Conservation (phyloP, 164 flowering plant species). For the Tetrastigma voinierianum region DNA sequence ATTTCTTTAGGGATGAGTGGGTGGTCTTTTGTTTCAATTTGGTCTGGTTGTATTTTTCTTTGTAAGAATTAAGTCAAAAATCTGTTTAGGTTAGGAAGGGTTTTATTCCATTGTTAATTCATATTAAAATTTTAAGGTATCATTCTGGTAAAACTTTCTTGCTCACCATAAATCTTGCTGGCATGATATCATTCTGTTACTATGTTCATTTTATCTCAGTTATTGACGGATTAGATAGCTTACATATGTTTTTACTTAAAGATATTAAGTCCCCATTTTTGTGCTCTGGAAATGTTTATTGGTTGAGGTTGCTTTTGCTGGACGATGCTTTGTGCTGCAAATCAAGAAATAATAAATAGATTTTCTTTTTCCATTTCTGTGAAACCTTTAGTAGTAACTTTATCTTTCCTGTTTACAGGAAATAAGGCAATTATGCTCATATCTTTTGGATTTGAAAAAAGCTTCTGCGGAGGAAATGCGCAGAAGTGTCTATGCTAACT, state of each 20-base stretch:
- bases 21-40: too few relatives aligned
- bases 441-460: constrained; percentile 78
- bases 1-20: too few relatives aligned
- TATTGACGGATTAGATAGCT: background rate
- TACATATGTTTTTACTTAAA: background rate
- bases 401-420: constrained; percentile 56
- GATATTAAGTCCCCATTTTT: background rate
- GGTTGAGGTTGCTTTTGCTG: background rate
- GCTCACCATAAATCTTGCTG: background rate
- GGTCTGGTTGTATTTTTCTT: too few relatives aligned
- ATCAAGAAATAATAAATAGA: background rate
- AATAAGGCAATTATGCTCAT: constrained; percentile 80
- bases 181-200: background rate
- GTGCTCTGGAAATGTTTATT: background rate
- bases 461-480: constrained; percentile 99
- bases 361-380: background rate
- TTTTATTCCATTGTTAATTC: too few relatives aligned
- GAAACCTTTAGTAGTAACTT: background rate
- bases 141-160: too few relatives aligned
- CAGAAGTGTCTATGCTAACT: constrained; percentile 95
- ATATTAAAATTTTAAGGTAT: too few relatives aligned
- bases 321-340: background rate
- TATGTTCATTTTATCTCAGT: too few relatives aligned
- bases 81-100: too few relatives aligned
- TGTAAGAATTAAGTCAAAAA: too few relatives aligned